Evolutionary conservation across 2,329 filamentous ascomycete genomes (phyloP).

Genomic region (Scolecobasidium constrictum): DNA sequence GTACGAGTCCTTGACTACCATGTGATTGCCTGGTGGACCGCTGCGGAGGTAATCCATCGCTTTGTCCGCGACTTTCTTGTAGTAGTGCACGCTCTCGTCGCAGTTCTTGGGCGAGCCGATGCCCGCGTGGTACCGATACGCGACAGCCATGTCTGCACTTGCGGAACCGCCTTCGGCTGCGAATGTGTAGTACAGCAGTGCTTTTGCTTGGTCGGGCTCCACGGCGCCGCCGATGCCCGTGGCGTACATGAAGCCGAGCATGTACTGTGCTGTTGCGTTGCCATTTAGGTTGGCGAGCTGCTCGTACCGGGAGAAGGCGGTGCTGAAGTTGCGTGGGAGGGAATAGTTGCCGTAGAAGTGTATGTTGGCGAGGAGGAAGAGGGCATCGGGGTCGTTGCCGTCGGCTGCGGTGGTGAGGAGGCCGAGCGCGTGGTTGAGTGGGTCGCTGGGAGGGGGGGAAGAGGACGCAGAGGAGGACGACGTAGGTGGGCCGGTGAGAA

Average conservation of each 20-base stretch:
- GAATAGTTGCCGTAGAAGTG: slow-evolving; percentile 95
- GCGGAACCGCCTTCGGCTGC: slow-evolving; percentile 76
- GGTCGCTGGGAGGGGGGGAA: slow-evolving; percentile 24
- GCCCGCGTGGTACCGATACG: slow-evolving; percentile 72
- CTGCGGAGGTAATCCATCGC: slow-evolving; percentile 79
- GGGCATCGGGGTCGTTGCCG: slow-evolving; percentile 61
- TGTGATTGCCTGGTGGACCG: slow-evolving; percentile 79
- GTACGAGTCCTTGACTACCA: slow-evolving; percentile 67
- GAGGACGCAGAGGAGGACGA: slow-evolving; percentile 15
- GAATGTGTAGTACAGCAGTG: slow-evolving; percentile 88
- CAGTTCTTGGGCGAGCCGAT: slow-evolving; percentile 81
- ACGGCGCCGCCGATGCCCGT: slow-evolving; percentile 80
- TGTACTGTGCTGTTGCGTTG: slow-evolving; percentile 88
- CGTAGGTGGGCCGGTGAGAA: slow-evolving; percentile 42
- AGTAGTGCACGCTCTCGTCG: slow-evolving; percentile 74
- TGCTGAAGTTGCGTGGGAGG: slow-evolving; percentile 68
- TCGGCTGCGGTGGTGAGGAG: slow-evolving; percentile 49
- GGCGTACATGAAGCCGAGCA: slow-evolving; percentile 92
- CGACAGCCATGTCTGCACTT: slow-evolving; percentile 86
- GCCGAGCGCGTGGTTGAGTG: slow-evolving; percentile 46
- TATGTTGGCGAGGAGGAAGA: slow-evolving; percentile 84
- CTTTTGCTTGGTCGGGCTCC: slow-evolving; percentile 77
- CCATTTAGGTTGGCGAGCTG: slow-evolving; percentile 65
- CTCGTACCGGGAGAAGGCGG: slow-evolving; percentile 73
- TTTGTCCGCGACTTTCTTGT: slow-evolving; percentile 89